Evolutionary conservation across 1,284 basidiomycete species (phyloP), one percentile per base, ranked within the genome.

Genomic region (Violaceomyces palustris): DNA sequence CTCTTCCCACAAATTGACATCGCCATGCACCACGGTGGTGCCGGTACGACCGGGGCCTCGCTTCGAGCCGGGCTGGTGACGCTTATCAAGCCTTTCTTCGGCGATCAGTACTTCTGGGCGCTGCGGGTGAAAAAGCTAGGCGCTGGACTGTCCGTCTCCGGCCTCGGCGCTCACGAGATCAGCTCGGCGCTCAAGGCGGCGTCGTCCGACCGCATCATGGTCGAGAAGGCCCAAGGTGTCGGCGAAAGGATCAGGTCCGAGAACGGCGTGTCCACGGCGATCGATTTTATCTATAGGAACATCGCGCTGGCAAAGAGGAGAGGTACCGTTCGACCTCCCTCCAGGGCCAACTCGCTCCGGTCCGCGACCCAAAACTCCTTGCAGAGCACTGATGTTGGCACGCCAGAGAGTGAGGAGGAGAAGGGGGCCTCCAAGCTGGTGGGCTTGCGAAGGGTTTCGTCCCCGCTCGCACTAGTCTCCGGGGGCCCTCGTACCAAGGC

Each of bases 11-110:
- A 55, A 50, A 52, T 54, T 35, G 45, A 64, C 37, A 49, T 51
- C 37, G 43, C 47, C 9, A 50, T 54, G 45, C 49, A 85, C 74
- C 83, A 85, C 64, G 84, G 84, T 27, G 84, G 84, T 17, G 84
- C 84, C 2, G 84, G 84, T 22, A 86, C 84, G 0, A 85, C 83
- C 14, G 66, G 62, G n/a, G 66, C 66, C 9, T 63, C 59, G 25
- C 37, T 69, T 17, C 57, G 65, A 17, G 66, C 61, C 9, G 65
- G 66, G 9, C 31, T 68, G 22, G 58, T 64, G 21, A 68, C 67
- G 21, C 34, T 68, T 10, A 64, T 68, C 39, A 64, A 70, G 32
- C 66, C 67, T 4, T 70, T 70, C 61, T 69, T 69, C 43, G 67
- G 67, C 18, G 67, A 61, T 26, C 67, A 70, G 42, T 65, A 58